These are phyloP conservation scores for Scolecobasidium constrictum DNA, from an alignment of 2,329 filamentous ascomycete genomes.

Conservation along the genomic window DNA sequence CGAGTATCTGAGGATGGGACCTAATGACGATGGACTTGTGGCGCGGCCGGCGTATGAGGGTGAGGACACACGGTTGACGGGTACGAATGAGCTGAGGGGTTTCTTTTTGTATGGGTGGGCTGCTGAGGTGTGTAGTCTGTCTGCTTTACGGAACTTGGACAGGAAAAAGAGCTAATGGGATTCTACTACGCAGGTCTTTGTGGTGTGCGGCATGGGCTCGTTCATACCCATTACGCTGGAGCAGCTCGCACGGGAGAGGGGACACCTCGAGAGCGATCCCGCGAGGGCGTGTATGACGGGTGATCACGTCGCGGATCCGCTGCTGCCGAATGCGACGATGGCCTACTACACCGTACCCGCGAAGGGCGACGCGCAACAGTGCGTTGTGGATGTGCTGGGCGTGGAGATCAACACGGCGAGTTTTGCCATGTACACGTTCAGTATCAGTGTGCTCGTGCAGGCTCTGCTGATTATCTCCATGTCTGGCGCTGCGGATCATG, in stretches of 20 bases:
- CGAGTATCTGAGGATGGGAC: conserved; percentile 22
- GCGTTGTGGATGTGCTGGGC: conserved; percentile 72
- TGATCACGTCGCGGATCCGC: conserved; percentile 6
- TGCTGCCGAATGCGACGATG: conserved; percentile 9
- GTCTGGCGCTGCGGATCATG: conserved; percentile 91
- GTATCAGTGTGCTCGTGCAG: conserved; percentile 79
- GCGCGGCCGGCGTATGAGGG: conserved; percentile 52
- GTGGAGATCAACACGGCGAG: conserved; percentile 88
- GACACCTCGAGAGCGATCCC: conserved; percentile 70
- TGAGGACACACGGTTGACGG: conserved; percentile 84
- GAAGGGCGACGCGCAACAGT: conserved; percentile 47
- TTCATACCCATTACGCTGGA: conserved; percentile 96
- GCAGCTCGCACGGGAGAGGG: conserved; percentile 84
- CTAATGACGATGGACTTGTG: conserved; percentile 13
- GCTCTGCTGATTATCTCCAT: conserved; percentile 89
- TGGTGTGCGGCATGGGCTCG: conserved; percentile 78
- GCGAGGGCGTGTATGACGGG: conserved; percentile 62
- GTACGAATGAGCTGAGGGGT: conserved; percentile 72
- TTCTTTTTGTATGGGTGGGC: conserved; percentile 98
- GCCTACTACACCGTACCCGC: conserved; percentile 10
- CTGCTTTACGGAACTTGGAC: too few relatives aligned
- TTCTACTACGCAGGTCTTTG: conserved; percentile 56
- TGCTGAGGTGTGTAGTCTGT: conserved; percentile 48
- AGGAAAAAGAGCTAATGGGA: not conserved
- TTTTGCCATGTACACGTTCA: conserved; percentile 98